A percentile compares a stretch with the other conserved stretches of the same genome.
Conservation (phyloP, 495 filamentous ascomycete genomes). For the Aspergillus asperescens region DNA sequence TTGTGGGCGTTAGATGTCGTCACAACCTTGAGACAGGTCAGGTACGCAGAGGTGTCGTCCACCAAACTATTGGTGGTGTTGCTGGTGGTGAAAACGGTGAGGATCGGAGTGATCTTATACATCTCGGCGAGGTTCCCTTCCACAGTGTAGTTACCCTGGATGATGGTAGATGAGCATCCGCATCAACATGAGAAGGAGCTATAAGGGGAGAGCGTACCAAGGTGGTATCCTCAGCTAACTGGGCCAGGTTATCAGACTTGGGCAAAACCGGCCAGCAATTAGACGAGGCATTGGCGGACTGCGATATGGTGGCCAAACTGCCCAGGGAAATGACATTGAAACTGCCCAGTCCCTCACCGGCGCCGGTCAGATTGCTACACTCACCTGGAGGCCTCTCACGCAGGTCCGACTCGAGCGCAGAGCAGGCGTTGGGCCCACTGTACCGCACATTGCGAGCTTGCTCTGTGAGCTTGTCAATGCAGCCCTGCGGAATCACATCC, state of each 20-base stretch:
- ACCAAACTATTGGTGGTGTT: conserved; percentile 1
- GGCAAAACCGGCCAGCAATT: conserved; percentile 15
- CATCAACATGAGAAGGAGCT: not conserved
- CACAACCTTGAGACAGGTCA: conserved; percentile 17
- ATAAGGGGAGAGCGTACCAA: conserved; percentile 1
- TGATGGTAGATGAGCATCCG: no score
- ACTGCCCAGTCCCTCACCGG: conserved; percentile 7
- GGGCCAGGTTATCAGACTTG: conserved; percentile 8
- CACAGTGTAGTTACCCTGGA: conserved; percentile 11
- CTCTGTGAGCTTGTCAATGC: conserved; percentile 11
- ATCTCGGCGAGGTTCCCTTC: not conserved
- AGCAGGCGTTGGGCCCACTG: not conserved
- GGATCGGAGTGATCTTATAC: conserved; percentile 16
- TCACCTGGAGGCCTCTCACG: not conserved
- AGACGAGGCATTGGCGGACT: conserved; percentile 6
- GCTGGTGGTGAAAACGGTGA: conserved; percentile 9
- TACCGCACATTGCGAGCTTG: conserved; percentile 1
- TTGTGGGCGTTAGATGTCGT: not conserved
- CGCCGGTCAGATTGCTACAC: conserved; percentile 2
- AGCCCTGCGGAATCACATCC: conserved; percentile 16
- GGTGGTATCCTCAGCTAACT: conserved; percentile 3
- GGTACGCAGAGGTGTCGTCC: conserved; percentile 3
- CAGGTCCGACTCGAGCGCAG: not conserved
- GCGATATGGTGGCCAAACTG: not conserved
- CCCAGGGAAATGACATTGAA: conserved; percentile 9